Evolutionary conservation across 768 basidiomycete genomes (phyloP), one percentile per base, ranked within the genome.

Genomic region (Fomitopsis pulvina): DNA sequence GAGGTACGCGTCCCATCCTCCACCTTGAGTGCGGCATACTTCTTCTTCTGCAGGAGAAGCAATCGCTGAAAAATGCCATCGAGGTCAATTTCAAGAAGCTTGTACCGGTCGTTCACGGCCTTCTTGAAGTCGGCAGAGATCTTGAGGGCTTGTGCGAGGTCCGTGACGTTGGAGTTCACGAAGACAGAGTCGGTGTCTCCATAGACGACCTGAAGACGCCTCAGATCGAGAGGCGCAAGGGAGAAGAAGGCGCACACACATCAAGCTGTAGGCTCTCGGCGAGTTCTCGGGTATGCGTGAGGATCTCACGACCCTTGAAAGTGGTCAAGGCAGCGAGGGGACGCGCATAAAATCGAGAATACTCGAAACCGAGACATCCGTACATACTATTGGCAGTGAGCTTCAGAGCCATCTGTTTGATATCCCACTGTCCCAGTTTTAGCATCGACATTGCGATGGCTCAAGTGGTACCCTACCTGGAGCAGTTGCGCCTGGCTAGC

Each of bases 311-410:
- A 60, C 96, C 96, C 66, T 95, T 98, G 79, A 82, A 93, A 0
- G 96, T 99, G 20, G 94, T 98, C 42, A 99, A 77, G 39, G 96
- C 92, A 14, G 96, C 96, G n/a, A 99, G 80, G 0, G 94, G 92
- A 38, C 91, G 80, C 20, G 96, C 96, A 57, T 42, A 27, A 22
- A 98, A 98, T 44, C 96, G 75, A 9, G 96, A 97, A 58, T 92
- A 88, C 62, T 94, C 92, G 63, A 97, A 98, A 42, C 96, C 96
- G 20, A 99, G 83, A 74, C 96, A 99, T 16, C 96, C 96, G 66
- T 99, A 99, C 96, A 98, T 99, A 75, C 91, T 94, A 71, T 99
- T 98, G 43, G 96, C 96, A 3, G 96, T 99, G 28, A 98, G 81
- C 70, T 98, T 98, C 44, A 98, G 74, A 1, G 96, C 96, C 66